Conservation (phyloP, 140 eudicot species). For the Stevia rebaudiana region DNA sequence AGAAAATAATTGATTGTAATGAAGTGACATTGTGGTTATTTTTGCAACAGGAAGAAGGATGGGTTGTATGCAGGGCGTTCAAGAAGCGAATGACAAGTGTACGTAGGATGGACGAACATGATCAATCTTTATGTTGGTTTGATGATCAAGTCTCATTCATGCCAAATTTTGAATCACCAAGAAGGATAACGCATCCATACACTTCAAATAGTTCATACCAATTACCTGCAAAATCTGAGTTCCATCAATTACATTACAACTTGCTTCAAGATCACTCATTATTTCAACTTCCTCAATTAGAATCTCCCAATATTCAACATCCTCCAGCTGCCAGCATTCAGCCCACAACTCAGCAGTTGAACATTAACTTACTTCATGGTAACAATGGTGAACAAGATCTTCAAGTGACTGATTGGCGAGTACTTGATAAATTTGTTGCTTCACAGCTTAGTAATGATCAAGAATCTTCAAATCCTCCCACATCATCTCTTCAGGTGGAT, state of each 20-base stretch:
- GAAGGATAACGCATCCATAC: slow-evolving; percentile 39
- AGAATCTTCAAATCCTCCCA: slow-evolving; percentile 29
- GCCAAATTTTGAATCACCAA: slow-evolving; percentile 62
- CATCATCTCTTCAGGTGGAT: slow-evolving; percentile 41
- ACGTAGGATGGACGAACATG: slow-evolving; percentile 56
- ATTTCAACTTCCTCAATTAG: slow-evolving; percentile 64
- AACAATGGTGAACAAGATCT: slow-evolving; percentile 38
- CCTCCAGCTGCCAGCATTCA: slow-evolving; percentile 20
- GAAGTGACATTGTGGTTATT: neutral
- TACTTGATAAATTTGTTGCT: slow-evolving; percentile 88
- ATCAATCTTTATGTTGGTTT: slow-evolving; percentile 60
- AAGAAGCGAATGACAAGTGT: slow-evolving; percentile 64
- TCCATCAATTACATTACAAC: slow-evolving; percentile 41
- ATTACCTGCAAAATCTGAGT: slow-evolving; percentile 48
- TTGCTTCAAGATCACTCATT: slow-evolving; percentile 46
- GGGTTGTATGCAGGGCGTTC: slow-evolving; percentile 94
- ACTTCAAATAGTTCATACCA: slow-evolving; percentile 38
- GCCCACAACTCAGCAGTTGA: slow-evolving; percentile 34
- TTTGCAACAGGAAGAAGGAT: slow-evolving; percentile 84
- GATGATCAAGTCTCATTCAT: slow-evolving; percentile 82
- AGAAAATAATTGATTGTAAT: neutral
- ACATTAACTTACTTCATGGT: slow-evolving; percentile 29
- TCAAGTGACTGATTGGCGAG: slow-evolving; percentile 91
- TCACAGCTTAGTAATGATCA: slow-evolving; percentile 68
- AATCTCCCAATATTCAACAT: slow-evolving; percentile 54